Percentiles rank a stretch among this genome's conserved stretches.
phyloP scores from a whole-genome alignment of 768 basidiomycete species.

The Dictyophora rubrovolvata region DNA sequence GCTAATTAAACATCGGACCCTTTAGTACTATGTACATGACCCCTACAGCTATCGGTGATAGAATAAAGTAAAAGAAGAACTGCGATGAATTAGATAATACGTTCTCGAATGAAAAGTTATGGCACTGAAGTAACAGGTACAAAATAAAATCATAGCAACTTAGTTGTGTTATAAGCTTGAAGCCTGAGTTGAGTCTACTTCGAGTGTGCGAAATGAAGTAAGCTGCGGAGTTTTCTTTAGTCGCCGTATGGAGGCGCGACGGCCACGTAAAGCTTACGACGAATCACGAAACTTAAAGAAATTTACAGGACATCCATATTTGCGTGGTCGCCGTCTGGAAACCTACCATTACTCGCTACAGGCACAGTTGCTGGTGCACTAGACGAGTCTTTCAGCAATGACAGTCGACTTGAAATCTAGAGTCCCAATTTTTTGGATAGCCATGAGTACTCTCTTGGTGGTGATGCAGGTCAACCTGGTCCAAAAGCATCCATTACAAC shows the following conservation, averaged over 20 bases:
- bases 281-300: slow-evolving; percentile 64
- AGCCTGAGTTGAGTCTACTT: no score
- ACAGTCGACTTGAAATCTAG: slow-evolving; percentile 93
- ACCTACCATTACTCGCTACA: slow-evolving; percentile 79
- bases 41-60: no score
- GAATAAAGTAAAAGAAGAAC: no score
- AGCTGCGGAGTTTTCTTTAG: background rate
- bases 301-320: slow-evolving; percentile 84
- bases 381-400: slow-evolving; percentile 92
- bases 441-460: slow-evolving; percentile 56
- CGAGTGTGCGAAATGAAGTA: no score
- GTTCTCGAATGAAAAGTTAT: no score
- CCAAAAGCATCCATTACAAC: slow-evolving; percentile 63
- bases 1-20: no score
- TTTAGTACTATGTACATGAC: no score
- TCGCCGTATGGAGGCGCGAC: background rate
- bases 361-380: slow-evolving; percentile 94
- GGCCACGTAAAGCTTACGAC: slow-evolving; percentile 7
- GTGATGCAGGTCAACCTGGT: slow-evolving; percentile 40
- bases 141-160: no score
- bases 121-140: no score
- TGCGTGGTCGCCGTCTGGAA: slow-evolving; percentile 72
- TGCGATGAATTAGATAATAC: no score
- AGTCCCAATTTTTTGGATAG: slow-evolving; percentile 78
- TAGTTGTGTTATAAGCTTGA: no score